Percentiles rank a stretch among this genome's conserved stretches.
Conservation (phyloP, 2,329 filamentous ascomycete genomes). For the Herpotrichia juniperi region DNA sequence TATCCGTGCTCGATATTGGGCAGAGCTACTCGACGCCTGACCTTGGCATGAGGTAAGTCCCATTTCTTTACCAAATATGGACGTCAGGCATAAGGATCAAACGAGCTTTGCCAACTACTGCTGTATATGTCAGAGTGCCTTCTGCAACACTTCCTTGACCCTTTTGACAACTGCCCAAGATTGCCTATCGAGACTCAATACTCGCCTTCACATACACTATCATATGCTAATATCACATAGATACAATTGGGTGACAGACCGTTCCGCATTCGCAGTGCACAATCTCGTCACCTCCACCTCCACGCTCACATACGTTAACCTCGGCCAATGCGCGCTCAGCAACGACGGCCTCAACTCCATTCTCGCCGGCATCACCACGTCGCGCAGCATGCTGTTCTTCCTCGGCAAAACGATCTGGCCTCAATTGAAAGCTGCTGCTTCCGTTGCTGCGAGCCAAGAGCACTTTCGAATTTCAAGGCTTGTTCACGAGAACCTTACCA, state of each 20-base stretch:
- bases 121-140: no score
- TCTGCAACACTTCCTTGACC: no score
- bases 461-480: conserved; percentile 17
- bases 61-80: background rate
- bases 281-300: conserved; percentile 41
- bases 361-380: conserved; percentile 34
- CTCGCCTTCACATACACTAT: no score
- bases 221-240: no score
- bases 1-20: conserved; percentile 52
- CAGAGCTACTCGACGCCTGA: conserved; percentile 57
- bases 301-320: conserved; percentile 50
- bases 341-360: conserved; percentile 31
- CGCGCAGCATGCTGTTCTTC: conserved; percentile 47
- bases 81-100: no score
- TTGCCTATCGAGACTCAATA: no score
- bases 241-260: conserved; percentile 57
- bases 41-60: conserved; percentile 20
- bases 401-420: conserved; percentile 46
- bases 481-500: conserved; percentile 17
- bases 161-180: no score
- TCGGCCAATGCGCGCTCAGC: conserved; percentile 44
- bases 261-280: conserved; percentile 39
- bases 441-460: conserved; percentile 27
- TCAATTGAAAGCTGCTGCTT: conserved; percentile 15
- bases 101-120: no score